These are phyloP conservation scores for Gentiana macrophylla DNA, from an alignment of 257 asterid genomes.

Conservation along the genomic window DNA sequence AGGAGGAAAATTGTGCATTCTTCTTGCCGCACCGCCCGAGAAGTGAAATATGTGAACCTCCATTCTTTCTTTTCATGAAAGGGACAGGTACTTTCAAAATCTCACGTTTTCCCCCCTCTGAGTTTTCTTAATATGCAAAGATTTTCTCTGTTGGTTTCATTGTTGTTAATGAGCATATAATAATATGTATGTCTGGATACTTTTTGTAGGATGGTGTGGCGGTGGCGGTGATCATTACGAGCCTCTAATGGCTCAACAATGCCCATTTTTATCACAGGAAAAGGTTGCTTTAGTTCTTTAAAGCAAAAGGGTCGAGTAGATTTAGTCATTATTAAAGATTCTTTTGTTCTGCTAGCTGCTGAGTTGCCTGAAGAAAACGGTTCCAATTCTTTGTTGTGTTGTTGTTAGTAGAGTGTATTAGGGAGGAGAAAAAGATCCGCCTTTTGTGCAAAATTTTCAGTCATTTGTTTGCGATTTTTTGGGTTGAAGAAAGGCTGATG, in stretches of 20 bases:
- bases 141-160: background rate
- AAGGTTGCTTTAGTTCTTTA: constrained; percentile 81
- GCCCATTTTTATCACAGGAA: constrained; percentile 54
- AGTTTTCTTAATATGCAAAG: background rate
- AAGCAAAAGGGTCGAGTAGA: constrained; percentile 11
- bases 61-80: constrained; percentile 90
- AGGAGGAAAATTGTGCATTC: constrained; percentile 86
- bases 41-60: constrained; percentile 74
- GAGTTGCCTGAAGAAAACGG: constrained; percentile 8
- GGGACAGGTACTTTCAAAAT: constrained; percentile 62
- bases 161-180: constrained; percentile 2
- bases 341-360: background rate
- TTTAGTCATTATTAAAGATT: background rate
- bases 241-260: constrained; percentile 72
- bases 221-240: constrained; percentile 97
- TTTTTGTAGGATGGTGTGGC: constrained; percentile 78
- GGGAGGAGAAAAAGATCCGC: constrained; percentile 1
- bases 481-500: constrained; percentile 7
- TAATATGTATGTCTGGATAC: background rate
- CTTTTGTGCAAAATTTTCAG: constrained; percentile 15
- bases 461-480: constrained; percentile 16
- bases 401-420: background rate
- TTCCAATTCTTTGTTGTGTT: constrained; percentile 22
- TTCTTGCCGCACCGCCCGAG: constrained; percentile 90
- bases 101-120: background rate